Evolutionary conservation across 2,329 filamentous ascomycete genomes (phyloP), one percentile per base, ranked within the genome.

Genomic region (Colletotrichum destructivum): DNA sequence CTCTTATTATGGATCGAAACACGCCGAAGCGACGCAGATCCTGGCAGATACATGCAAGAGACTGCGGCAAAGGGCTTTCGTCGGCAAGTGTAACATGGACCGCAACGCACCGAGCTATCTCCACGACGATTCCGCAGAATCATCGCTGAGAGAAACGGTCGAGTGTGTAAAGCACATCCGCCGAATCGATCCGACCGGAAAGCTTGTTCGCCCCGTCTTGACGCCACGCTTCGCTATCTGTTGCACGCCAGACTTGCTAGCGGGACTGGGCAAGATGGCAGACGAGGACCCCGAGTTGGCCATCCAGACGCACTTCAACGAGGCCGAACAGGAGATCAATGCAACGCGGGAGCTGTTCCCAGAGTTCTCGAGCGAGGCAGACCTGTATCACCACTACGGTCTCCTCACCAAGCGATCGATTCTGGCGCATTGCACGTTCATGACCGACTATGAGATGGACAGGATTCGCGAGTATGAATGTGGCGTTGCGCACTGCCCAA

Each of bases 261-360:
- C 75, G 0, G 88, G 89, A 0, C 81, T 93, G 1, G 91, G 91
- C 0, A 76, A 80, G 2, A 84, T 92, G 31, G 87, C 87, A 0
- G 74, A 75, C 4, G 74, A 82, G 12, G 83, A 91, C 67, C 81
- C 82, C 0, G 78, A 84, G 1, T 76, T 92, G 23, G 83, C 88
- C 0, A 87, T 93, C 42, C 90, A 93, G 79, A 92, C 90, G 3
- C 91, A 92, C 77, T 92, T 92, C 81, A 89, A 91, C 78, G 90
- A 92, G 76, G 89, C 90, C 0, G 82, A 85, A 75, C 86, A 90
- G 71, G 90, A 92, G 77, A 88, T 91, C 64, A 74, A 81, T 1
- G 85, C 86, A 23, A 92, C 90, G 0, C 79, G 78, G 9, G 78
- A 82, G 0, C 79, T 92, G 2, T 92, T 91, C 74, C 89, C 89